These are phyloP conservation scores for Infundibulicybe gibba DNA, from an alignment of 768 basidiomycete species.

Conservation along the genomic window DNA sequence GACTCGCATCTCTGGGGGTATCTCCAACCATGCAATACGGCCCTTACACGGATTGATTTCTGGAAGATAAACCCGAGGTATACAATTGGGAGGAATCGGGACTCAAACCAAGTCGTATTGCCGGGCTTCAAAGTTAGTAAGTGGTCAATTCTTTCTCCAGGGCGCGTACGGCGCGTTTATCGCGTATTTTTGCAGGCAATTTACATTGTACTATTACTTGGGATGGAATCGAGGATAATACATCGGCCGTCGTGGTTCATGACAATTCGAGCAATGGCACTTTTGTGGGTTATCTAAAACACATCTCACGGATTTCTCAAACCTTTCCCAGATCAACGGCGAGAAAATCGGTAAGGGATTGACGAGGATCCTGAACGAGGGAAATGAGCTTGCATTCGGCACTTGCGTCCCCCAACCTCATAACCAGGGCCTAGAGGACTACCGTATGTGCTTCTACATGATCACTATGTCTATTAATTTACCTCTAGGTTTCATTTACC, in stretches of 20 bases:
- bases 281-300: constrained; percentile 39
- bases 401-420: constrained; percentile 41
- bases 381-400: constrained; percentile 88
- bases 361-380: constrained; percentile 60
- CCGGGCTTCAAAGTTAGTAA: constrained; percentile 74
- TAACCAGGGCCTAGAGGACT: constrained; percentile 58
- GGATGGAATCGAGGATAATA: constrained; percentile 46
- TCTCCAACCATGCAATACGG: constrained; percentile 58
- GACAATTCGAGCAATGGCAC: constrained; percentile 76
- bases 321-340: constrained; percentile 56
- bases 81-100: constrained; percentile 50
- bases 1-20: constrained; percentile 65
- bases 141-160: constrained; percentile 19
- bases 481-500: constrained; percentile 63
- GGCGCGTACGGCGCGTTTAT: constrained; percentile 2
- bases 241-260: constrained; percentile 40
- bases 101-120: constrained; percentile 51
- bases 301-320: neutral
- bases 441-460: constrained; percentile 45
- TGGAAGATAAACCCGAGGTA: constrained; percentile 47
- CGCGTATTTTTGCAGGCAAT: constrained; percentile 37
- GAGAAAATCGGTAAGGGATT: constrained; percentile 55
- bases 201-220: constrained; percentile 55
- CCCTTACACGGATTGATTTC: constrained; percentile 57
- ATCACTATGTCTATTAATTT: neutral